Base-by-base conservation (phyloP, 805 yeast genomes). In the Groenewaldozyma salmanticensis region DNA sequence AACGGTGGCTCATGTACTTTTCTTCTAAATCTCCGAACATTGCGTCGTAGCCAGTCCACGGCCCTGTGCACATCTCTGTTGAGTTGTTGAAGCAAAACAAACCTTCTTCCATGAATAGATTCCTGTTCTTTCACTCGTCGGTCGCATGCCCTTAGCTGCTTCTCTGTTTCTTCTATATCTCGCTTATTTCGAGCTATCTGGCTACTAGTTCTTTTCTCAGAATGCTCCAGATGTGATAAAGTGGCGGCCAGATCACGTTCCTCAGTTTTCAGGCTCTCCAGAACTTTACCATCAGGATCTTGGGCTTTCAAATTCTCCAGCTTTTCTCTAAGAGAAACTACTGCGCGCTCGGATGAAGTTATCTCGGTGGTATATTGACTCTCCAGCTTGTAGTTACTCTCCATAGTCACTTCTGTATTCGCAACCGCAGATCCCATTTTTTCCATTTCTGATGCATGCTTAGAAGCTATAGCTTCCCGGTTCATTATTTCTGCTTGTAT, bases 1-100 rank as follows among this genome's bases (percentile, higher is more conserved):
- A 79, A 59, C 0, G 96, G 88, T 1, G 95, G 94, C 52, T 82
- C 94, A 43, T 66, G 74, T 40, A 82, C 74, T 9, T 60, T 57
- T 1, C 7, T 24, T 24, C 29, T 7, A 13, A 24, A 24, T 24
- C 13, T 24, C 7, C 13, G 29, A 7, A 7, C 11, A 24, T 24
- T 24, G 7, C 29, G 7, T 9, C 11, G 7, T 24, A 24, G 13
- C 29, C 29, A 24, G 7, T 9, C 29, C 11, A 13, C 29, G 7
- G 29, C 29, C 7, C 13, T 24, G 29, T 24, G 13, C 7, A 24
- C 29, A 24, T 24, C 13, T 24, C 11, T 9, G 7, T 24, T 13
- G 11, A 24, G 7, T 13, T 13, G 7, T 24, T 24, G 29, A 9
- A 24, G 13, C 7, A 13, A 24, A 9, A 13, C 29, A 9, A 24